Evolutionary conservation across 345 rosid genomes (phyloP).

Genomic region (Syzygium aromaticum): DNA sequence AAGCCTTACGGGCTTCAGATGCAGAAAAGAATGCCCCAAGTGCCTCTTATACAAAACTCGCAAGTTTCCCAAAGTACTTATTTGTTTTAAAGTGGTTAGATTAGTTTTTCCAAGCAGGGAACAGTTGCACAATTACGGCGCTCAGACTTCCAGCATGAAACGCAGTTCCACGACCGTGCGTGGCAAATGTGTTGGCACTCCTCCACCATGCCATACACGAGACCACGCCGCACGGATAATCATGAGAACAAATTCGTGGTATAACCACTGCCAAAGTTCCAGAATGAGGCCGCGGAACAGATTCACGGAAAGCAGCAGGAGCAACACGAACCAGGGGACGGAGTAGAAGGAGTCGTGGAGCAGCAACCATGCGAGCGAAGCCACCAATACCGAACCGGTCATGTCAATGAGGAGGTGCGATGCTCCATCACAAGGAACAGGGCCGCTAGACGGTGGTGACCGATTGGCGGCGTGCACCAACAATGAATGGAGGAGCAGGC

Average conservation of each 20-base stretch:
- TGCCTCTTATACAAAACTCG: accelerated
- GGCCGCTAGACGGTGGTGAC: background rate
- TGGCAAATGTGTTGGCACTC: background rate
- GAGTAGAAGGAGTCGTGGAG: background rate
- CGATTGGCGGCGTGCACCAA: background rate
- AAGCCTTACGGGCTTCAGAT: background rate
- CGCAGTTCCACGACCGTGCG: background rate
- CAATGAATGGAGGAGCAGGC: background rate
- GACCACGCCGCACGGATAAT: accelerated
- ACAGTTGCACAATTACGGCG: background rate
- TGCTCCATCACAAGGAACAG: background rate
- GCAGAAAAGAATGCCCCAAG: background rate
- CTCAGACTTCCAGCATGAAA: background rate
- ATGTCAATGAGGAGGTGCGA: background rate
- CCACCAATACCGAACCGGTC: background rate
- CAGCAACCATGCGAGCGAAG: background rate
- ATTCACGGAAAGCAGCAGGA: background rate
- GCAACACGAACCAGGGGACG: background rate
- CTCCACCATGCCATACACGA: background rate
- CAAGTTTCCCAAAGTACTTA: background rate
- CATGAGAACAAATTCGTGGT: accelerated
- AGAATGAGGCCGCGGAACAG: background rate
- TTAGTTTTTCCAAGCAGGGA: background rate
- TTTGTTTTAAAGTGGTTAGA: background rate
- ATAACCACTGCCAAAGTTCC: accelerated